Base-by-base conservation (phyloP, 345 rosid genomes). In the Chamaenerion angustifolium region DNA sequence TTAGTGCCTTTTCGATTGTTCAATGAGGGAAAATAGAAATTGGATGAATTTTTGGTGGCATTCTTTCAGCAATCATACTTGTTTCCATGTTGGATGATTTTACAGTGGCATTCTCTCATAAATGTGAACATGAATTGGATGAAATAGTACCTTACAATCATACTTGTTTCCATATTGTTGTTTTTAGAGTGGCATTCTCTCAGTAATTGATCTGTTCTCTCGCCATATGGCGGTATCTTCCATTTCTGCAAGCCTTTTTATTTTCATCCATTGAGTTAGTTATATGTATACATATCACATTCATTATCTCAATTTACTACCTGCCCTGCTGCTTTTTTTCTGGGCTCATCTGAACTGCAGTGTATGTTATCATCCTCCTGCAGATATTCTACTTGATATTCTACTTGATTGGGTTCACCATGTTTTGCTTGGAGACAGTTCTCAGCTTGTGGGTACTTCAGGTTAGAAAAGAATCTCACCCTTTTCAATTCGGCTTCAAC, bases 301-400 rank as follows among this genome's bases (percentile, higher is more conserved):
- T 8, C 10, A 7, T 31, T 31, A 7, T 31, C 37, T 31, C 37
- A 2, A 23, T 23, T 23, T 23, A 23, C 5, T 23, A 5, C 27
- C 27, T 23, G 27, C 27, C 5, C 27, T 23, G 27, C 27, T 23
- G 27, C 17, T 37, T 43, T 2, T 7, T 46, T 47, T 42, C 12
- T 12, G 40, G 45, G 23, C 25, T 57, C 27, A 50, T 31, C 55
- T 47, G 19, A 57, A 51, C 40, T 16, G 41, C 10, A 0, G 16
- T 44, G 25, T 13, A 43, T 51, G 47, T 52, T 67, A 42, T 37
- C 54, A 40, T 45, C 37, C 16, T 55, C 16, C 3, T 62, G 75
- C 94, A 88, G 97, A 79, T 93, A 49, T 93, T 93, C 72, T 93
- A n/a, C n/a, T n/a, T n/a, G n/a, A n/a, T n/a, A n/a, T n/a, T n/a